Base-by-base conservation (phyloP, 352 stramenopile genomes). In the Phytophthora ohioensis region DNA sequence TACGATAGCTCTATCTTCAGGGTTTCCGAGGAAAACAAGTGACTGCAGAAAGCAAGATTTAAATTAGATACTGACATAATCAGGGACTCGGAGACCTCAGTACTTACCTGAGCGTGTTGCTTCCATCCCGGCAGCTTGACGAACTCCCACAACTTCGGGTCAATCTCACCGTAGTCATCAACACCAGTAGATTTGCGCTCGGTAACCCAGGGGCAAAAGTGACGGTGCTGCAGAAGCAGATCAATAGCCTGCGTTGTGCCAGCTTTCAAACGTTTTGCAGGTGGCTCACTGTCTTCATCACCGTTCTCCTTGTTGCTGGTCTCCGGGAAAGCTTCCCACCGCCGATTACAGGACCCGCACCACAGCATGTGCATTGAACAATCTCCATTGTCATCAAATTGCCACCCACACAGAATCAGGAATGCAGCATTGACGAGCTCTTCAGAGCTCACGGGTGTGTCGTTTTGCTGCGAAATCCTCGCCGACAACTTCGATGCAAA, bases 141-240 rank as follows among this genome's bases (percentile, higher is more conserved):
- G 32, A 77, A 79, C 10, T 71, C 54, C 58, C 62, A 73, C 31
- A 78, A 31, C 45, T 69, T 69, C 3, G 60, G 43, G 52, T 67
- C 58, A 46, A 69, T 70, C 35, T 77, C 67, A 10, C 63, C 57
- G 13, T 73, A 71, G 15, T 73, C 60, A 35, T 69, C 57, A 11
- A 70, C 53, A 45, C 52, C 57, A 46, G 47, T 57, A 12, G 61
- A 63, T 34, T 75, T 67, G 9, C 62, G 60, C 3, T 9, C 60
- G 7, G 64, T 34, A 35, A 91, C 63, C 84, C 82, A 91, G 13
- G 84, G 82, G 57, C 84, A 92, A 66, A 90, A 92, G 58, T 78
- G 78, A 30, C 84, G 84, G 45, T 92, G 84, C 32, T 82, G 69
- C 3, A 63, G 67, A 42, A 75, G 65, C 3, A 64, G 34, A 48